These are phyloP conservation scores for Naganishia randhawae DNA, from an alignment of 768 basidiomycete genomes.

Conservation along the genomic window DNA sequence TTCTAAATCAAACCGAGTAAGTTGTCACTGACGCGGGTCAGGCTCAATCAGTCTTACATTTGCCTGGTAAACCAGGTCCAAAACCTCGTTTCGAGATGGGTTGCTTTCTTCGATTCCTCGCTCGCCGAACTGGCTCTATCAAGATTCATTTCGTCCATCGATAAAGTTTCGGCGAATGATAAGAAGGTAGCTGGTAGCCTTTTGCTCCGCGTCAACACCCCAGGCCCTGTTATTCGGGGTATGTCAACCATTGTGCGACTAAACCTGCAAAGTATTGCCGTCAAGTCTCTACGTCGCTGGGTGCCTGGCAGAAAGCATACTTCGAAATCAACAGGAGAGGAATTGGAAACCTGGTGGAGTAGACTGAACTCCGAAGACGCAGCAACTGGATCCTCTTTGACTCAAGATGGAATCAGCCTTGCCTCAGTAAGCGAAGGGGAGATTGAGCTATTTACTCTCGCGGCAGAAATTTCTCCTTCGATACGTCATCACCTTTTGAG, in stretches of 20 bases:
- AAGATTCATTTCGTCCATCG: background rate
- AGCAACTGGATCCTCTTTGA: too few species aligned
- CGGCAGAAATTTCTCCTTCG: conserved; percentile 1
- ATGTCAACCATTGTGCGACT: background rate
- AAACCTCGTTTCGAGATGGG: background rate
- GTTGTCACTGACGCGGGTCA: background rate
- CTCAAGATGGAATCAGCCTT: background rate
- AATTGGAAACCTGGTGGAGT: background rate
- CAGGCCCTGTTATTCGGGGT: background rate
- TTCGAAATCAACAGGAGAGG: background rate
- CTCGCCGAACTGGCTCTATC: conserved; percentile 13
- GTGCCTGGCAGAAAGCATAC: conserved; percentile 4
- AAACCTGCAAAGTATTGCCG: background rate
- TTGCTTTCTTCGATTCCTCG: conserved; percentile 1
- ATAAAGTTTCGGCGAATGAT: background rate
- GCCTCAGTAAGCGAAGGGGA: background rate
- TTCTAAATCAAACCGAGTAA: background rate
- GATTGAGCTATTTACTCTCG: background rate
- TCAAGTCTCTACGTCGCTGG: conserved; percentile 4
- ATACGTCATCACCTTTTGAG: background rate
- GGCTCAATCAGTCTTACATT: background rate
- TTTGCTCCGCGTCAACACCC: conserved; percentile 1
- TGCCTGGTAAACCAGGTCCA: background rate
- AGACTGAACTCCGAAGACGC: background rate
- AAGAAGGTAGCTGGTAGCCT: background rate